These are phyloP conservation scores for Aspergillus sojae DNA, from an alignment of 2,329 filamentous ascomycete species.

Conservation along the genomic window DNA sequence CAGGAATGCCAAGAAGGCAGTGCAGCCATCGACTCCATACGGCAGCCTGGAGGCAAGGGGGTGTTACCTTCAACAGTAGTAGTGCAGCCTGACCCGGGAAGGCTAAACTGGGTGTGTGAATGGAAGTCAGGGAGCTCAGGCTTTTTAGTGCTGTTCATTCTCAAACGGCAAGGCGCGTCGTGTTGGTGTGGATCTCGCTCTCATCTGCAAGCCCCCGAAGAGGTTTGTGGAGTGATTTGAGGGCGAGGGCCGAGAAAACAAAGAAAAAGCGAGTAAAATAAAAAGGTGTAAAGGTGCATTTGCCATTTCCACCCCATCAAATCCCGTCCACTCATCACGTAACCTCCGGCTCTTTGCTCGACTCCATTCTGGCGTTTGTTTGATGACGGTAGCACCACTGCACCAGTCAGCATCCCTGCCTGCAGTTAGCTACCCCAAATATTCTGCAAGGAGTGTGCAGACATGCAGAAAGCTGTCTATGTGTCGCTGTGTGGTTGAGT, in stretches of 20 bases:
- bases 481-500: not conserved
- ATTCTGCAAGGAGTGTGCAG: conserved; percentile 3
- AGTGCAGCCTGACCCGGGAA: conserved; percentile 6
- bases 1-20: conserved; percentile 6
- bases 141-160: not conserved
- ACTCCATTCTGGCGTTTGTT: conserved; percentile 2
- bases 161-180: conserved; percentile 1
- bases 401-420: not conserved
- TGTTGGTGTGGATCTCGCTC: not conserved
- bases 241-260: no score
- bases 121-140: not conserved
- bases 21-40: conserved; percentile 1
- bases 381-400: not conserved
- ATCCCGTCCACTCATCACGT: conserved; percentile 2
- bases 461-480: conserved; percentile 2
- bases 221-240: no score
- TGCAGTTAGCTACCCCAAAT: conserved; percentile 3
- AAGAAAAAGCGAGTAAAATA: not conserved
- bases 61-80: conserved; percentile 5
- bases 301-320: not conserved
- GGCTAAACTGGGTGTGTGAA: not conserved
- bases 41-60: conserved; percentile 4
- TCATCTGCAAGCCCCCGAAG: not conserved
- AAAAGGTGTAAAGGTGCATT: not conserved
- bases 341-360: conserved; percentile 2